Conservation (phyloP, 2,329 filamentous ascomycete species). For the Trichophyton schoenleinii region DNA sequence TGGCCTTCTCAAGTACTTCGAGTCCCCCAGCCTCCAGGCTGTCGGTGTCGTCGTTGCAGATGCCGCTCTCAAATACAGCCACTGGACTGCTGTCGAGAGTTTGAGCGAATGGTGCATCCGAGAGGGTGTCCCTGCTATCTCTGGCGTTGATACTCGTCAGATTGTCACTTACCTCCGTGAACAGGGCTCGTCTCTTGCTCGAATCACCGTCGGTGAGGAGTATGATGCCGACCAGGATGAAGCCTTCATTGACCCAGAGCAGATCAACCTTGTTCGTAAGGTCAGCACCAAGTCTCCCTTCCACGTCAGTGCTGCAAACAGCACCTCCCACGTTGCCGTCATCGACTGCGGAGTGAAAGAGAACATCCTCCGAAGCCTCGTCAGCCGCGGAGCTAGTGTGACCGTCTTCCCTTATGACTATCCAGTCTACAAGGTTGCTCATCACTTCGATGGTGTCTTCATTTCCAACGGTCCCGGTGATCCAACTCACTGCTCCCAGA, state of each 20-base stretch:
- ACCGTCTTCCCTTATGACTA: conserved; percentile 95
- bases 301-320: conserved; percentile 73
- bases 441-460: conserved; percentile 97
- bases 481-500: conserved; percentile 90
- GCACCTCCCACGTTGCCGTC: conserved; percentile 80
- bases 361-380: conserved; percentile 93
- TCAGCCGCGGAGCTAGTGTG: conserved; percentile 79
- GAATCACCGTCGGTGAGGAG: conserved; percentile 90
- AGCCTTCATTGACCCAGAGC: conserved; percentile 84
- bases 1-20: conserved; percentile 93
- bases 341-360: conserved; percentile 99
- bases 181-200: conserved; percentile 87
- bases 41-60: conserved; percentile 93
- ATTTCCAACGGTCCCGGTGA: conserved; percentile 98
- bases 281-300: conserved; percentile 98
- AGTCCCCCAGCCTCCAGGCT: conserved; percentile 94
- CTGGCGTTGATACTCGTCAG: conserved; percentile 89
- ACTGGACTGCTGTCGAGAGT: conserved; percentile 97
- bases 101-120: conserved; percentile 88
- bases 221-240: conserved; percentile 98
- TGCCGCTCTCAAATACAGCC: conserved; percentile 84
- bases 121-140: conserved; percentile 91
- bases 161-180: conserved; percentile 94
- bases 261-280: conserved; percentile 90
- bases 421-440: conserved; percentile 93